A percentile compares a stretch with the other conserved stretches of the same genome.
These are phyloP conservation scores for Emericellopsis cladophorae DNA, from an alignment of 2,329 filamentous ascomycete species.

Conservation along the genomic window DNA sequence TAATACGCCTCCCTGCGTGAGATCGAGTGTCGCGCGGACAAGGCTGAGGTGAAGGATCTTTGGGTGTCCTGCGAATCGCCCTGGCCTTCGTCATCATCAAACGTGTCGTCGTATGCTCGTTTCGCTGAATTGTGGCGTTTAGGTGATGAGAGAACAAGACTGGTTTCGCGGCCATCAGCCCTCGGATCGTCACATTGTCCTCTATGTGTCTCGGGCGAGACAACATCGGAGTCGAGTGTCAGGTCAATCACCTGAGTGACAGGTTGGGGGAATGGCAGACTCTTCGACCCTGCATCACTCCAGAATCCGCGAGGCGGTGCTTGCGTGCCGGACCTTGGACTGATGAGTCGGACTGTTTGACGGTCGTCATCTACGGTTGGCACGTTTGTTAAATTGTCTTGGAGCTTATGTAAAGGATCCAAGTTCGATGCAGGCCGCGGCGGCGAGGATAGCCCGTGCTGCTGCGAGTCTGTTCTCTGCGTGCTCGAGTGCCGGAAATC, in stretches of 20 bases:
- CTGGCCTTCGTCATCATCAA: conserved; percentile 1
- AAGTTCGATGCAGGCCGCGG: neutral
- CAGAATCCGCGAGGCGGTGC: neutral
- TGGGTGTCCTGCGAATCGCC: conserved; percentile 4
- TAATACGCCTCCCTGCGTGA: conserved; percentile 18
- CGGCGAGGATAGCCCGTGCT: neutral
- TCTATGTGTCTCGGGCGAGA: neutral
- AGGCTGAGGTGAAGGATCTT: conserved; percentile 5
- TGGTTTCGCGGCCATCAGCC: neutral
- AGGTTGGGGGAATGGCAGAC: no score
- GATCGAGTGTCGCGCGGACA: conserved; percentile 9
- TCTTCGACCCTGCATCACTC: no score
- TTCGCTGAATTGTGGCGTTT: conserved; percentile 4
- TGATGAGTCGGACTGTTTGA: neutral
- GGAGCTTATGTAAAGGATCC: neutral
- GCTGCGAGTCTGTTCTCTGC: conserved; percentile 2
- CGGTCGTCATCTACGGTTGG: neutral
- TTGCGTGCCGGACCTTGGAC: neutral
- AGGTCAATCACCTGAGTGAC: neutral
- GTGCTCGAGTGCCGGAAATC: neutral
- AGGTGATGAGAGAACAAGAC: neutral
- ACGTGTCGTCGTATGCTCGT: conserved; percentile 7
- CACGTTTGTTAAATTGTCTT: neutral
- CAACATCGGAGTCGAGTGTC: neutral
- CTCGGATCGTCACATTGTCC: neutral